Percentiles rank a stretch among this genome's conserved stretches.
These are phyloP conservation scores for Plantago major DNA, from an alignment of 257 asterid species.

Conservation along the genomic window DNA sequence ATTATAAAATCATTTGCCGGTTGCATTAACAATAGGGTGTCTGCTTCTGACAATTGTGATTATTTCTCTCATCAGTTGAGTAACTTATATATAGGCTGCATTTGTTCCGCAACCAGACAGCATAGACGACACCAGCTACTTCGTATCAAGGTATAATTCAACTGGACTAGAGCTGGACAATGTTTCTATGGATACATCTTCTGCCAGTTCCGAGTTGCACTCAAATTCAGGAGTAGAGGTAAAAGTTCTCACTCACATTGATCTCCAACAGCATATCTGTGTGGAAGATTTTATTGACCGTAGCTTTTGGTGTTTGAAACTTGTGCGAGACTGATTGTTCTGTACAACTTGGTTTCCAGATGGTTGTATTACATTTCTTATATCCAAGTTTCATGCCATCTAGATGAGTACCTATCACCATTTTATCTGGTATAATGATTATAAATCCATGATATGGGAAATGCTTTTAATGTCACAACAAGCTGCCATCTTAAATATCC, in stretches of 20 bases:
- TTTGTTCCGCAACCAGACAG: slow-evolving; percentile 91
- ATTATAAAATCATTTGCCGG: not conserved
- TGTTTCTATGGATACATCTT: slow-evolving; percentile 47
- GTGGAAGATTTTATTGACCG: not conserved
- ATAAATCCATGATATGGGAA: no score
- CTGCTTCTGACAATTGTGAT: not conserved
- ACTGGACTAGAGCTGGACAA: slow-evolving; percentile 48
- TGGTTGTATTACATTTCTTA: not conserved
- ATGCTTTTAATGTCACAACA: no score
- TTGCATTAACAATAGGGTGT: slow-evolving; percentile 8
- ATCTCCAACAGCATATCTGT: not conserved
- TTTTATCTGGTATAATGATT: not conserved
- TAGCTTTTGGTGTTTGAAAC: slow-evolving; percentile 8
- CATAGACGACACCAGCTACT: slow-evolving; percentile 83
- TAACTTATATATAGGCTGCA: slow-evolving; percentile 60
- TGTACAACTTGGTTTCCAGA: slow-evolving; percentile 1
- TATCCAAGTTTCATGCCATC: slow-evolving; percentile 1
- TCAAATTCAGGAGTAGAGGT: slow-evolving; percentile 60
- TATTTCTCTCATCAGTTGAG: slow-evolving; percentile 18
- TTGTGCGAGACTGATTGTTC: slow-evolving; percentile 14
- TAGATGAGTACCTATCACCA: not conserved
- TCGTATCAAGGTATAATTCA: slow-evolving; percentile 67
- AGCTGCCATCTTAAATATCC: not conserved
- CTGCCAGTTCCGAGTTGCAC: slow-evolving; percentile 51
- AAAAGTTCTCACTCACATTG: slow-evolving; percentile 15